phyloP scores from a whole-genome alignment of 345 rosid species.

The Eutrema yunnanense region DNA sequence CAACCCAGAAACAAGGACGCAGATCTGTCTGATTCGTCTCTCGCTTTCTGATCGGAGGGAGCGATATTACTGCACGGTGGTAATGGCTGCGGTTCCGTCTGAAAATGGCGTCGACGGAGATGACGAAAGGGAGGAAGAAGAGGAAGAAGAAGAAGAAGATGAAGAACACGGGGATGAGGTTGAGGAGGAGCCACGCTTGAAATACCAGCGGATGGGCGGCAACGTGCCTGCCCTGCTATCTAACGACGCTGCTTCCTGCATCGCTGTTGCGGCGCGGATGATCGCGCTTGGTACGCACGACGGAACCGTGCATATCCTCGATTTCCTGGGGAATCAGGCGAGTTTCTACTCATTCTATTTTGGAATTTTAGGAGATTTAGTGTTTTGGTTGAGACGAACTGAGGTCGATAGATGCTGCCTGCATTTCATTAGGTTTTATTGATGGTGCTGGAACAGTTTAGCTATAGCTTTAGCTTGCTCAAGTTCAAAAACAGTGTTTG shows the following conservation, averaged over 20 bases:
- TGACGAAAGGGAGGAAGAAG: constrained; percentile 61
- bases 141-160: constrained; percentile 52
- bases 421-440: neutral
- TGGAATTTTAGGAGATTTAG: neutral
- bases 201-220: constrained; percentile 97
- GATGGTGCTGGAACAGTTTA: neutral
- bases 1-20: neutral
- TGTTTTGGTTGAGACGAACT: neutral
- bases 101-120: constrained; percentile 96
- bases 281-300: constrained; percentile 93
- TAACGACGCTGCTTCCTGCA: constrained; percentile 86
- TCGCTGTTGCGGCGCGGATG: constrained; percentile 94
- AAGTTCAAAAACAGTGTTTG: neutral
- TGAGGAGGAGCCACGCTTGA: constrained; percentile 91
- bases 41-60: constrained; percentile 2
- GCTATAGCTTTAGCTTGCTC: constrained; percentile 7
- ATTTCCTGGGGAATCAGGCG: constrained; percentile 95
- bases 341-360: neutral
- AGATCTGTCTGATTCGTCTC: constrained; percentile 19
- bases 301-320: constrained; percentile 89
- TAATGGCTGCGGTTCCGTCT: constrained; percentile 71
- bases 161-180: constrained; percentile 61
- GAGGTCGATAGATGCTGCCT: neutral
- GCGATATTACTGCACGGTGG: neutral
- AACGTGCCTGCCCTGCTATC: constrained; percentile 82